Evolutionary conservation across 2,329 filamentous ascomycete genomes (phyloP), one percentile per base, ranked within the genome.

Genomic region (Fusarium algeriense): DNA sequence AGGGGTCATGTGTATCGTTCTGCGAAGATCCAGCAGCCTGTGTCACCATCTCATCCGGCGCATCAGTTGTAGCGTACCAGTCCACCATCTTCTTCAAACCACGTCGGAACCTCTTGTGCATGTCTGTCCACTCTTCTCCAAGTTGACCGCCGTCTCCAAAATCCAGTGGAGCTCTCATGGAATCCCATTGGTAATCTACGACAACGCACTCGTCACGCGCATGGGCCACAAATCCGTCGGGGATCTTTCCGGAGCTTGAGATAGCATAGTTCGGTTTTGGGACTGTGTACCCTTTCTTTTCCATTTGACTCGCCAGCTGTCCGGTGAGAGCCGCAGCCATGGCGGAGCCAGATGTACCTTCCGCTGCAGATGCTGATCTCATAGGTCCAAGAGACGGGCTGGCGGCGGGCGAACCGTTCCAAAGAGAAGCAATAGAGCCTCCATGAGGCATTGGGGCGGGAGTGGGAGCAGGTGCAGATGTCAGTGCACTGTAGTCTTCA

Each of bases 181-280:
- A 98, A 78, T 99, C 95, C 95, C 96, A 99, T 75, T 95, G 92
- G 76, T 93, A 97, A 80, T 99, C 96, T n/a, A 98, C 87, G 54
- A 92, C 88, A 8, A 93, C 86, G 77, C 94, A 98, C 15, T 92
- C 90, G 78, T 98, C 94, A 68, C 94, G 89, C 12, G 95, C 95
- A 81, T 99, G 96, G 1, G 93, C 89, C 20, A 97, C 93, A 78
- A 97, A 97, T 4, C 95, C 96, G 5, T 90, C 85, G 1, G 96
- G 96, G 63, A 98, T 98, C 11, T 91, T 90, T 46, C 94, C 91
- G 11, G 91, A 91, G 11, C 88, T 86, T 0, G 93, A 95, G 13
- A 98, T 88, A 2, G 95, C 93, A 80, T 97, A 98, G 19, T 90
- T 89, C 2, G 95, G 95, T 9, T 89, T 87, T 0, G 95, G 96